Evolutionary conservation across 2,329 filamentous ascomycete genomes (phyloP).

Genomic region (Zymoseptoria brevis): DNA sequence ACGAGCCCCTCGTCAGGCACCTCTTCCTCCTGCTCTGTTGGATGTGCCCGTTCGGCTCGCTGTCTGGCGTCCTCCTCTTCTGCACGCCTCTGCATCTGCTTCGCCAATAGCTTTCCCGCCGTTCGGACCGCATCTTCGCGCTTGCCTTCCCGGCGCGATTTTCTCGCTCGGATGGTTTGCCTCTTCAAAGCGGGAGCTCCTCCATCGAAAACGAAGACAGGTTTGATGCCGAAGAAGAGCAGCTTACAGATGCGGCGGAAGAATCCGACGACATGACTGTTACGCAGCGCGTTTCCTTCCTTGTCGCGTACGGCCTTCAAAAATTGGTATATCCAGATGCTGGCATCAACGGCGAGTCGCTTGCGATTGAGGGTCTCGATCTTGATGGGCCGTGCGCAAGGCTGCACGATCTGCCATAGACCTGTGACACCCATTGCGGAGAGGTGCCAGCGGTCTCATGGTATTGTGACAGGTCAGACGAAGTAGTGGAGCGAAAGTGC

Average conservation of each 20-base stretch:
- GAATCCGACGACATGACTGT: slow-evolving; percentile 94
- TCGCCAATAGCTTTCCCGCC: slow-evolving; percentile 80
- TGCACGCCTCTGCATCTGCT: slow-evolving; percentile 86
- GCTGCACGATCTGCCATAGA: slow-evolving; percentile 92
- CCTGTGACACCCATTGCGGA: slow-evolving; percentile 85
- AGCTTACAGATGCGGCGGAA: slow-evolving; percentile 97
- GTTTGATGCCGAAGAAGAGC: slow-evolving; percentile 90
- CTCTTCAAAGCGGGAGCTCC: slow-evolving; percentile 85
- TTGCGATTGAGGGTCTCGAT: slow-evolving; percentile 94
- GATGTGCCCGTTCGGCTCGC: slow-evolving; percentile 39
- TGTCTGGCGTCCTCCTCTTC: slow-evolving; percentile 69
- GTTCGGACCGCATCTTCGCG: slow-evolving; percentile 89
- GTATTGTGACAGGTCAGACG: background rate
- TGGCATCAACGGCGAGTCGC: slow-evolving; percentile 92
- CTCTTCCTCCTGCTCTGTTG: slow-evolving; percentile 53
- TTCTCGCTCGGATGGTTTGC: slow-evolving; percentile 75
- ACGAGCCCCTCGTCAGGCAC: slow-evolving; percentile 65
- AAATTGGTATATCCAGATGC: slow-evolving; percentile 99
- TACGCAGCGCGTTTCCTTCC: slow-evolving; percentile 91
- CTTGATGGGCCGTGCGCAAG: slow-evolving; percentile 90
- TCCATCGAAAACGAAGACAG: slow-evolving; percentile 96
- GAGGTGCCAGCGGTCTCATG: background rate
- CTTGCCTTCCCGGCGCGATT: slow-evolving; percentile 73
- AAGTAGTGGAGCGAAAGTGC: too few species aligned
- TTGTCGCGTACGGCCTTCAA: slow-evolving; percentile 98